A percentile compares a stretch with the other conserved stretches of the same genome.
Conservation (phyloP, 2,329 filamentous ascomycete genomes). For the Neurospora sp. region DNA sequence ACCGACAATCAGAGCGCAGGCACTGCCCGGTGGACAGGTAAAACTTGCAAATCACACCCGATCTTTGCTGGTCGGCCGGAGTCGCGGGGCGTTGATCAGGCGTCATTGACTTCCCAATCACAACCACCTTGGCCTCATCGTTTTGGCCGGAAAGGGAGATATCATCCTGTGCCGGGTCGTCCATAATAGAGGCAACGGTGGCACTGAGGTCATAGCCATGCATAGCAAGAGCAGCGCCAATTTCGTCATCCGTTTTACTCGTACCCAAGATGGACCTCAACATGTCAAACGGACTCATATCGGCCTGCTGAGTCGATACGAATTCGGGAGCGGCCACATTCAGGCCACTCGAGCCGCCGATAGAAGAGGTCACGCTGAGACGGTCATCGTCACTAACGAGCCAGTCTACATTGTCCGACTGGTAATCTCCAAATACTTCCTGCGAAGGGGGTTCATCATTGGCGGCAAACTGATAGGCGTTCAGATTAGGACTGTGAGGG, state of each 20-base stretch:
- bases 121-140: constrained; percentile 34
- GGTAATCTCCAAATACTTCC: constrained; percentile 84
- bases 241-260: constrained; percentile 83
- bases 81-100: constrained; percentile 66
- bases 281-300: constrained; percentile 99
- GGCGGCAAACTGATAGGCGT: constrained; percentile 78
- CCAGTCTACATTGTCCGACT: constrained; percentile 94
- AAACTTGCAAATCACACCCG: constrained; percentile 91
- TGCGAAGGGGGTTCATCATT: constrained; percentile 70
- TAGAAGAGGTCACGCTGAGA: constrained; percentile 68
- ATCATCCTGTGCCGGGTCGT: constrained; percentile 62
- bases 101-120: constrained; percentile 85
- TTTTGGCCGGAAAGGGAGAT: constrained; percentile 29
- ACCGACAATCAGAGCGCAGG: constrained; percentile 88
- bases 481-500: constrained; percentile 86
- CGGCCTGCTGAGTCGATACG: constrained; percentile 55
- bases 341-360: constrained; percentile 53
- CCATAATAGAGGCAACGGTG: constrained; percentile 83
- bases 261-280: constrained; percentile 88
- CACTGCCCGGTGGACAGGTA: constrained; percentile 94
- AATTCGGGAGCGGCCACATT: constrained; percentile 78
- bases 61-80: constrained; percentile 66
- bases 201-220: constrained; percentile 92
- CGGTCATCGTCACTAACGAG: constrained; percentile 74
- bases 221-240: constrained; percentile 77